A percentile compares a stretch with the other conserved stretches of the same genome.
Evolutionary conservation across 2,329 filamentous ascomycete genomes (phyloP).

Genomic region (Neonectria hederae): DNA sequence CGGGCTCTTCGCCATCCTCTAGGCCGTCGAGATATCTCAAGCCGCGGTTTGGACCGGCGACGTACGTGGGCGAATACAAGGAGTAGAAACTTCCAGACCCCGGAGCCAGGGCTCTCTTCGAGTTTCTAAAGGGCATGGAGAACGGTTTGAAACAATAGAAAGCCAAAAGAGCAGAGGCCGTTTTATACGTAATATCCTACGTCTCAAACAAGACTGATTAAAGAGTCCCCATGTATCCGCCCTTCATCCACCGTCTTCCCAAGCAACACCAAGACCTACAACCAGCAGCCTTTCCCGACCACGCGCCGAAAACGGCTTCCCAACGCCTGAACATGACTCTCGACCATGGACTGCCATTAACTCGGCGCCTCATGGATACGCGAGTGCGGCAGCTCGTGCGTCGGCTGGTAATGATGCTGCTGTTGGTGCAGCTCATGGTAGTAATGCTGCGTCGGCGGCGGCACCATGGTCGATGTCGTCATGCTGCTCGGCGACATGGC

Average conservation of each 20-base stretch:
- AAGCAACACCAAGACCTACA: background rate
- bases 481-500: background rate
- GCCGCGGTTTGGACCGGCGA: constrained; percentile 42
- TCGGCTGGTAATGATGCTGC: background rate
- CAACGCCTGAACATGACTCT: no score
- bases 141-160: constrained; percentile 2
- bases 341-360: no score
- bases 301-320: no score
- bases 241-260: background rate
- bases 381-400: background rate
- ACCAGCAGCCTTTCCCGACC: no score
- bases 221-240: no score
- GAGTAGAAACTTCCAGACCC: constrained; percentile 44
- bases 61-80: constrained; percentile 43
- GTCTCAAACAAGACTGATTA: background rate
- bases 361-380: background rate
- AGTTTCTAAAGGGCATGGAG: constrained; percentile 29
- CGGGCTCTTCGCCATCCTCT: constrained; percentile 56
- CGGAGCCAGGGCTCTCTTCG: constrained; percentile 46
- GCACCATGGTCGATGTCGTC: background rate
- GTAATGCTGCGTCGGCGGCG: background rate
- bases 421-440: background rate
- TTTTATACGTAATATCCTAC: constrained; percentile 1
- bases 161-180: background rate
- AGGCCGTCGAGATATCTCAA: constrained; percentile 48